phyloP scores from a whole-genome alignment of 1,139 yeast species.

The Spathaspora sp. region DNA sequence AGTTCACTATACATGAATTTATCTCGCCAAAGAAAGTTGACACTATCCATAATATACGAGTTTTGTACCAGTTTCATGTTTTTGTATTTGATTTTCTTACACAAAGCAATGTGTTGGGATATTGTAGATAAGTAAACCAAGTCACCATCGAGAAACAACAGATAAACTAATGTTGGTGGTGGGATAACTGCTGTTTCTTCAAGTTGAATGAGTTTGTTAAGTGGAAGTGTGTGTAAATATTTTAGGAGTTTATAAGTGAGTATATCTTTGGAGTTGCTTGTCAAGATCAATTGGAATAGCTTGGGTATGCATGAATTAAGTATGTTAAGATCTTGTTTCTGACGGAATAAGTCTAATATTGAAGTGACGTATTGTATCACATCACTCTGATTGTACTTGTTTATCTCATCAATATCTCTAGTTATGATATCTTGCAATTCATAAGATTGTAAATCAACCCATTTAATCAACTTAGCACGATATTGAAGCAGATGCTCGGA shows the following conservation, averaged over 20 bases:
- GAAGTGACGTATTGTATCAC: conserved; percentile 3
- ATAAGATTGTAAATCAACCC: not conserved
- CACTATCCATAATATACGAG: conserved; percentile 55
- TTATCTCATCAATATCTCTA: not conserved
- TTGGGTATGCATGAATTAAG: conserved; percentile 5
- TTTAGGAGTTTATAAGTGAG: not conserved
- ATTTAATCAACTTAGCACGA: conserved; percentile 6
- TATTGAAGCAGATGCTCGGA: not conserved
- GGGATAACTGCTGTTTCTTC: conserved; percentile 5
- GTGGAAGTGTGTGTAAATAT: conserved; percentile 5
- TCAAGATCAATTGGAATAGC: conserved; percentile 5
- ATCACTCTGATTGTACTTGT: not conserved
- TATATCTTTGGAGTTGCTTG: not conserved
- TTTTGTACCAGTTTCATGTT: conserved; percentile 43
- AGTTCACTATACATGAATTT: conserved; percentile 29
- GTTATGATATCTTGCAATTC: conserved; percentile 6
- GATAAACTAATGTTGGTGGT: conserved; percentile 39
- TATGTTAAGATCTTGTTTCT: not conserved
- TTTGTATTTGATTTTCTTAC: conserved; percentile 32
- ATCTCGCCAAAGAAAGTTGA: conserved; percentile 66
- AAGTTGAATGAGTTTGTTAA: not conserved
- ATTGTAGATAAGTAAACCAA: conserved; percentile 47
- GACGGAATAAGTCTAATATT: conserved; percentile 3
- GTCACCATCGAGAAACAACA: conserved; percentile 35
- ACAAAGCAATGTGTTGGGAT: conserved; percentile 49